Percentiles rank a stretch among this genome's conserved stretches.
These are phyloP conservation scores for Pythium rhizo-oryzae DNA, from an alignment of 352 stramenopile genomes.

Conservation along the genomic window DNA sequence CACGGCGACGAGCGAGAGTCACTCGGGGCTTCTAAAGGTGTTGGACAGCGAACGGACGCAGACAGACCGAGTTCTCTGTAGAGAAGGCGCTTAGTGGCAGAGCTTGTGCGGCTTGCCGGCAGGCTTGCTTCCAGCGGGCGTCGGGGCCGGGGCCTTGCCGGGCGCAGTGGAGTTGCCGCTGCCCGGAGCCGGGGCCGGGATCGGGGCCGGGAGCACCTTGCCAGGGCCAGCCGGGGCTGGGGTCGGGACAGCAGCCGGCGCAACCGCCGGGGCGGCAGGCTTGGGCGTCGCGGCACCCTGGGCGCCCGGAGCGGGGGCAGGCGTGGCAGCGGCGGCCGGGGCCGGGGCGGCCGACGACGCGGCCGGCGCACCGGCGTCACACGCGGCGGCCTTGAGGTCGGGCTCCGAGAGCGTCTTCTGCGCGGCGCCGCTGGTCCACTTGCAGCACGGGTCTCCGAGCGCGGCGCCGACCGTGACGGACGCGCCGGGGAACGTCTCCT, in stretches of 20 bases:
- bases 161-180: background rate
- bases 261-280: background rate
- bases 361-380: background rate
- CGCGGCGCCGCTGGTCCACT: constrained; percentile 8
- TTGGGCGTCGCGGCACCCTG: background rate
- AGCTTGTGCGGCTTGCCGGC: constrained; percentile 18
- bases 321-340: background rate
- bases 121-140: constrained; percentile 7
- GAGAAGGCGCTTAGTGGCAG: constrained; percentile 7
- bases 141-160: constrained; percentile 4
- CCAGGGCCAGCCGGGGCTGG: background rate
- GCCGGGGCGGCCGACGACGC: background rate
- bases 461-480: constrained; percentile 13
- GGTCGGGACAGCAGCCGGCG: background rate
- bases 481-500: constrained; percentile 17
- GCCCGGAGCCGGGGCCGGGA: background rate
- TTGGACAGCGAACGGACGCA: constrained; percentile 3
- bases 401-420: constrained; percentile 1
- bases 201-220: background rate
- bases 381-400: background rate
- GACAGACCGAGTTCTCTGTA: background rate
- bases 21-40: constrained; percentile 11
- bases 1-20: background rate
- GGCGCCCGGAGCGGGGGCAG: background rate
- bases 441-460: constrained; percentile 26